Conservation (phyloP, 805 yeast species). For the Brettanomyces bruxellensis region DNA sequence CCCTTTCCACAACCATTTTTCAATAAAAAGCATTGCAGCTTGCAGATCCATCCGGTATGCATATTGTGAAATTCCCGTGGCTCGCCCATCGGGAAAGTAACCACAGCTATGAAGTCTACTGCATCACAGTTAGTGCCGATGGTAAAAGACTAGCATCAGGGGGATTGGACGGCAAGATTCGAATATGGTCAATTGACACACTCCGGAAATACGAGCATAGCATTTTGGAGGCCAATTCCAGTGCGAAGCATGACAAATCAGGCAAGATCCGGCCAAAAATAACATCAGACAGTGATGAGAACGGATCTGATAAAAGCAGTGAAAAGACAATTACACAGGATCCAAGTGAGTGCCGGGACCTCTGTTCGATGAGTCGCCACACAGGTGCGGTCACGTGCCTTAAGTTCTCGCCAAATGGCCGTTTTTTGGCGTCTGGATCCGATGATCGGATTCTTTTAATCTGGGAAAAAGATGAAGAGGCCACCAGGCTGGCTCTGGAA, state of each 20-base stretch:
- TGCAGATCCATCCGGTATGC: constrained; percentile 31
- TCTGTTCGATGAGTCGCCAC: constrained; percentile 89
- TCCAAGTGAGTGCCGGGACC: constrained; percentile 38
- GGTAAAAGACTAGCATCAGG: constrained; percentile 87
- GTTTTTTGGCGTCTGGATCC: constrained; percentile 88
- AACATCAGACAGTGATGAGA: background rate
- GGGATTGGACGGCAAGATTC: constrained; percentile 85
- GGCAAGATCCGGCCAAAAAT: background rate
- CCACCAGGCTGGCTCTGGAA: constrained; percentile 30
- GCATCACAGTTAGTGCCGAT: constrained; percentile 72
- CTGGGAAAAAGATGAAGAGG: constrained; percentile 84
- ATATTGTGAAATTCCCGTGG: constrained; percentile 65
- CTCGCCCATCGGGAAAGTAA: constrained; percentile 68
- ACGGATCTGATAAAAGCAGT: background rate
- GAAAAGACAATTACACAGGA: constrained; percentile 15
- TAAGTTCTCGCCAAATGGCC: constrained; percentile 84
- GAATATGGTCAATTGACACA: constrained; percentile 73
- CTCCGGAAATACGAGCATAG: constrained; percentile 31
- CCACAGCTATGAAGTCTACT: constrained; percentile 74
- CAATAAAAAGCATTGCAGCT: background rate
- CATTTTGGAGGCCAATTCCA: constrained; percentile 5
- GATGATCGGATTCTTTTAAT: constrained; percentile 87
- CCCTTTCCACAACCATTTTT: background rate
- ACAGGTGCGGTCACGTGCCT: constrained; percentile 96
- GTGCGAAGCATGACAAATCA: background rate